Evolutionary conservation across 2,329 filamentous ascomycete genomes (phyloP).

Genomic region (Volutella citrinella): DNA sequence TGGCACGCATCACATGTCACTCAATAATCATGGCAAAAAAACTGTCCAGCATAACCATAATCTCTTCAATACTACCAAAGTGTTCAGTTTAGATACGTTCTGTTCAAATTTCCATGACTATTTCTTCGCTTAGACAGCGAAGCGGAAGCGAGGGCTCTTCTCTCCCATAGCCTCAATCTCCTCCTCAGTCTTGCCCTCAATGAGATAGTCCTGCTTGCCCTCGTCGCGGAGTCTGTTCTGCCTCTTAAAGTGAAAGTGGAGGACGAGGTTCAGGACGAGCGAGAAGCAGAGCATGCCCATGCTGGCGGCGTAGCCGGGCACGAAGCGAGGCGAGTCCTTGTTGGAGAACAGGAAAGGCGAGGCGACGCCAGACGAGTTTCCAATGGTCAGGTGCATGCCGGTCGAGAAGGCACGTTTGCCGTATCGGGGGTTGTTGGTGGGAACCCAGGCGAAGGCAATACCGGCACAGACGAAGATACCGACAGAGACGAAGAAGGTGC

Average conservation of each 20-base stretch:
- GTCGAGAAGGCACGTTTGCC: slow-evolving; percentile 62
- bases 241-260: slow-evolving; percentile 28
- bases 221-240: slow-evolving; percentile 34
- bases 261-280: slow-evolving; percentile 23
- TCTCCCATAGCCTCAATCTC: slow-evolving; percentile 43
- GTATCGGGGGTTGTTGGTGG: slow-evolving; percentile 60
- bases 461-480: slow-evolving; percentile 45
- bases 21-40: too few species aligned
- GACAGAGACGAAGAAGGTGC: slow-evolving; percentile 60
- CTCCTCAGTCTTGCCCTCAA: slow-evolving; percentile 39
- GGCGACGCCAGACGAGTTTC: slow-evolving; percentile 62
- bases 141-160: slow-evolving; percentile 32
- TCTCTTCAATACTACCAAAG: too few species aligned
- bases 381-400: slow-evolving; percentile 59
- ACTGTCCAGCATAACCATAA: too few species aligned
- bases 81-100: too few species aligned
- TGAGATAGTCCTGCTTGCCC: slow-evolving; percentile 36
- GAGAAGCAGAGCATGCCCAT: slow-evolving; percentile 44
- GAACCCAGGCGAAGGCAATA: slow-evolving; percentile 38
- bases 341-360: slow-evolving; percentile 54
- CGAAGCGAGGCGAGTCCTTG: slow-evolving; percentile 41
- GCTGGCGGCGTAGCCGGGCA: slow-evolving; percentile 50
- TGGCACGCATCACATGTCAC: too few species aligned
- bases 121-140: too few species aligned
- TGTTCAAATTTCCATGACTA: too few species aligned